Percentiles rank a stretch among this genome's conserved stretches.
phyloP scores from a whole-genome alignment of 129 eudicot genomes.

The Ambrosia artemisiifolia region DNA sequence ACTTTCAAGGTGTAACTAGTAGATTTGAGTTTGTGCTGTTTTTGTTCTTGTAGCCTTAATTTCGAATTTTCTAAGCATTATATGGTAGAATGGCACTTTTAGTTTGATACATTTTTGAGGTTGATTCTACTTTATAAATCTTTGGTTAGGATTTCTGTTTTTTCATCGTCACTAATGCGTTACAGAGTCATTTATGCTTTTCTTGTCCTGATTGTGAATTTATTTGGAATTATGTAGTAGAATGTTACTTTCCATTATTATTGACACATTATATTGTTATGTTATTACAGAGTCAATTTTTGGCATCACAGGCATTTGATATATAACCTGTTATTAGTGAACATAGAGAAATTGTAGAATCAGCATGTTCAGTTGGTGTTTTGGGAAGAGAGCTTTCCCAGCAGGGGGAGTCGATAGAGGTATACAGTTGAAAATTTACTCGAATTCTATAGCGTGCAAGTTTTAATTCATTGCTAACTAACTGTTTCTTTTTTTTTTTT shows the following conservation, averaged over 20 bases:
- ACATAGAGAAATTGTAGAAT: constrained; percentile 28
- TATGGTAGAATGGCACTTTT: background rate
- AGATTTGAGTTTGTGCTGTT: background rate
- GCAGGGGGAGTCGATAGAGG: constrained; percentile 42
- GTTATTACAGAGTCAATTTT: background rate
- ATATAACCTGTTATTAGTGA: constrained; percentile 6
- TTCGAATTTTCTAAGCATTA: background rate
- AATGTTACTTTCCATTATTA: background rate
- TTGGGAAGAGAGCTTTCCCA: constrained; percentile 30
- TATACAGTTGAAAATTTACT: constrained; percentile 14
- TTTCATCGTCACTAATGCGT: background rate
- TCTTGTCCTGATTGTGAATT: background rate
- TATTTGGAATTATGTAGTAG: background rate
- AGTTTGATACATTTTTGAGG: background rate
- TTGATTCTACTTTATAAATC: background rate
- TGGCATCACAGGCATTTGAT: constrained; percentile 22
- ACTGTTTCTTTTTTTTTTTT: background rate
- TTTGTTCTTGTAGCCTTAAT: background rate
- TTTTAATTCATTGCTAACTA: constrained; percentile 7
- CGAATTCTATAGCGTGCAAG: background rate
- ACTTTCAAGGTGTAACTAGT: background rate
- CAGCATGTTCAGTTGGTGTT: constrained; percentile 53
- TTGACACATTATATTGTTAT: constrained; percentile 1
- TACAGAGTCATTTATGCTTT: background rate
- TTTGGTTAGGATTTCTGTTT: background rate